Evolutionary conservation across 2,329 filamentous ascomycete species (phyloP).

Genomic region (Cordyceps pruinosa): DNA sequence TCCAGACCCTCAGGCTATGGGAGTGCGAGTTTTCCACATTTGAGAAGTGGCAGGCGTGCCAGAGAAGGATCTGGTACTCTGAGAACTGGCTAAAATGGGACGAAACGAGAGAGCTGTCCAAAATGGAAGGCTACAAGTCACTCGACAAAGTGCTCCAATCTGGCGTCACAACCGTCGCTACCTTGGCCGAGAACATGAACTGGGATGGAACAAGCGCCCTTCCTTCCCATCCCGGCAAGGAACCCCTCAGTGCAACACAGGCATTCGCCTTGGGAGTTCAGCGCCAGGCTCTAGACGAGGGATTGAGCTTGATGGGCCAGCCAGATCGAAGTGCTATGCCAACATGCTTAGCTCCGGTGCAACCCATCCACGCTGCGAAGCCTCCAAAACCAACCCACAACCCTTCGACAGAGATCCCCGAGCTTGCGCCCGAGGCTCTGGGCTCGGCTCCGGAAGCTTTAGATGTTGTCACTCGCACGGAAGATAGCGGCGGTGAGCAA

Average conservation of each 20-base stretch:
- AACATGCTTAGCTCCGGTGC: conserved; percentile 5
- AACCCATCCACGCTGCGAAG: background rate
- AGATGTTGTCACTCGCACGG: background rate
- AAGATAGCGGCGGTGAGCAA: background rate
- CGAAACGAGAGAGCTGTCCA: background rate
- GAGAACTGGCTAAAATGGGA: conserved; percentile 11
- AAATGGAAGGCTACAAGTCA: background rate
- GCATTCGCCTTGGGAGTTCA: background rate
- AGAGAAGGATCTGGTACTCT: conserved; percentile 2
- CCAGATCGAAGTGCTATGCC: conserved; percentile 3
- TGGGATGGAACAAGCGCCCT: background rate
- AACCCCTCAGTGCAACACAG: background rate
- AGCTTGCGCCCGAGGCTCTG: background rate
- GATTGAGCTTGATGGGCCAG: conserved; percentile 1
- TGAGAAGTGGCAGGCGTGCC: conserved; percentile 4
- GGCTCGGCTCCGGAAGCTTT: background rate
- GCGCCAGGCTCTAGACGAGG: conserved; percentile 4
- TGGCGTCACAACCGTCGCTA: conserved; percentile 1
- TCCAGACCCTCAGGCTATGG: background rate
- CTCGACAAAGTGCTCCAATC: background rate
- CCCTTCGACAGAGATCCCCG: background rate
- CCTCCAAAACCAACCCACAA: background rate
- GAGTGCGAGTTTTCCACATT: conserved; percentile 3
- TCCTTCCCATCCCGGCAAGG: background rate
- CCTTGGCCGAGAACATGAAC: background rate